phyloP scores from a whole-genome alignment of 768 basidiomycete genomes.

The Lyophyllum semitale region DNA sequence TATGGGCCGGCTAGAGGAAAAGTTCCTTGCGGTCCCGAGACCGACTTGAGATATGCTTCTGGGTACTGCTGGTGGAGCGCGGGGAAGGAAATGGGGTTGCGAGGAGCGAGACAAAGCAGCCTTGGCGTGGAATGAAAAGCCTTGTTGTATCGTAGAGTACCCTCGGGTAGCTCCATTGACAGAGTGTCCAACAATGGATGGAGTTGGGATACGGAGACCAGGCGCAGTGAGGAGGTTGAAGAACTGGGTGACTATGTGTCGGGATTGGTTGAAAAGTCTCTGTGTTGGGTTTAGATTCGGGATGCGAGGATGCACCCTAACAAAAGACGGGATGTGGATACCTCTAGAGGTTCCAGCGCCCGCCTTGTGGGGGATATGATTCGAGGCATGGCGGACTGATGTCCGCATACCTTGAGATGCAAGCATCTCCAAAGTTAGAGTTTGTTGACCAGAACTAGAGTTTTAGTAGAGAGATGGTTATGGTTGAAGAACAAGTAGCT shows the following conservation, averaged over 20 bases:
- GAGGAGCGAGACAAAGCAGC: conserved; percentile 50
- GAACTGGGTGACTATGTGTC: conserved; percentile 55
- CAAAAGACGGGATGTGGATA: conserved; percentile 45
- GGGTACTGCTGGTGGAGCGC: conserved; percentile 47
- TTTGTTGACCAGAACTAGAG: not conserved
- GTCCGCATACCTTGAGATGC: conserved; percentile 48
- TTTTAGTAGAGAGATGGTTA: not conserved
- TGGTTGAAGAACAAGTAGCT: not conserved
- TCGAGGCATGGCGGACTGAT: conserved; percentile 39
- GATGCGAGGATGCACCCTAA: conserved; percentile 32
- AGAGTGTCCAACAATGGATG: conserved; percentile 24
- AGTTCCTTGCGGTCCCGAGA: conserved; percentile 74
- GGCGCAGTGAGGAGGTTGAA: conserved; percentile 61
- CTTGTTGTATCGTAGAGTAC: conserved; percentile 48
- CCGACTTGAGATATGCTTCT: conserved; percentile 66
- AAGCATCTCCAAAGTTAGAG: conserved; percentile 24
- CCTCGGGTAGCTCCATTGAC: conserved; percentile 31
- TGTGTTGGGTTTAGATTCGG: conserved; percentile 37
- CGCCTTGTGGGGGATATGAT: conserved; percentile 28
- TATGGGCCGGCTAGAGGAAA: conserved; percentile 70
- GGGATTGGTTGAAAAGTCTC: conserved; percentile 53
- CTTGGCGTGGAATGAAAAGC: conserved; percentile 58
- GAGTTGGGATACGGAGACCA: conserved; percentile 38
- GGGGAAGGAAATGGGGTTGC: conserved; percentile 56
- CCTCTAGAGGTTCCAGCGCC: conserved; percentile 34